Percentiles rank a stretch among this genome's conserved stretches.
phyloP scores from a whole-genome alignment of 495 filamentous ascomycete genomes.

The Aspergillus bertholletiae region DNA sequence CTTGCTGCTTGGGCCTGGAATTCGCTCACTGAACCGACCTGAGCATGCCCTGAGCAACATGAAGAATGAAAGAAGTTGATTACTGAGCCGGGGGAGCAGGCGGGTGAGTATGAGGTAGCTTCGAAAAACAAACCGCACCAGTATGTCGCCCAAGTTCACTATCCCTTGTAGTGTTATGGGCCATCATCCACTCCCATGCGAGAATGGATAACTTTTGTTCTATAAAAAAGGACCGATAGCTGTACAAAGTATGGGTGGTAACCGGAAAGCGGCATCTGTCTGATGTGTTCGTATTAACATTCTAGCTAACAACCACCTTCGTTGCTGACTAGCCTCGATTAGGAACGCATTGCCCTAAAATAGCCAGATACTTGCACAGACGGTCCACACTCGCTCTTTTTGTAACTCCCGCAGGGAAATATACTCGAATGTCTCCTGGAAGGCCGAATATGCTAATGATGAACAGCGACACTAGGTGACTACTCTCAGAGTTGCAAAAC shows the following conservation, averaged over 20 bases:
- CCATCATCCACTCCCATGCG: neutral
- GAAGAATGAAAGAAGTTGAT: neutral
- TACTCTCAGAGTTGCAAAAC: too few relatives aligned
- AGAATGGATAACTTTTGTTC: too few relatives aligned
- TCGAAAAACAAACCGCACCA: neutral
- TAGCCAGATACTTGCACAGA: too few relatives aligned
- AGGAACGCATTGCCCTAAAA: too few relatives aligned
- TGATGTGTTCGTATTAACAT: neutral
- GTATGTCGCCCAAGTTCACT: neutral
- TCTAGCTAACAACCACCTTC: too few relatives aligned
- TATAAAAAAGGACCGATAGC: neutral
- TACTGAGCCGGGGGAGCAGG: neutral
- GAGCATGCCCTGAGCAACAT: neutral
- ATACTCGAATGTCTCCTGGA: too few relatives aligned
- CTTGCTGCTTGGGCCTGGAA: neutral
- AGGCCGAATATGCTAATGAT: too few relatives aligned
- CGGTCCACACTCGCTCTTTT: too few relatives aligned
- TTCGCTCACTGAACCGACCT: neutral
- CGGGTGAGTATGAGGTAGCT: neutral
- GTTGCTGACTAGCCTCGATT: too few relatives aligned
- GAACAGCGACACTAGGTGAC: too few relatives aligned
- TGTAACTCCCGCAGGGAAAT: too few relatives aligned
- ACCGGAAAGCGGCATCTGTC: neutral
- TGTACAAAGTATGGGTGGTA: too few relatives aligned
- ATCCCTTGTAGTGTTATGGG: neutral